These are phyloP conservation scores for Talaromyces piceae DNA, from an alignment of 2,329 filamentous ascomycete species.

Conservation along the genomic window DNA sequence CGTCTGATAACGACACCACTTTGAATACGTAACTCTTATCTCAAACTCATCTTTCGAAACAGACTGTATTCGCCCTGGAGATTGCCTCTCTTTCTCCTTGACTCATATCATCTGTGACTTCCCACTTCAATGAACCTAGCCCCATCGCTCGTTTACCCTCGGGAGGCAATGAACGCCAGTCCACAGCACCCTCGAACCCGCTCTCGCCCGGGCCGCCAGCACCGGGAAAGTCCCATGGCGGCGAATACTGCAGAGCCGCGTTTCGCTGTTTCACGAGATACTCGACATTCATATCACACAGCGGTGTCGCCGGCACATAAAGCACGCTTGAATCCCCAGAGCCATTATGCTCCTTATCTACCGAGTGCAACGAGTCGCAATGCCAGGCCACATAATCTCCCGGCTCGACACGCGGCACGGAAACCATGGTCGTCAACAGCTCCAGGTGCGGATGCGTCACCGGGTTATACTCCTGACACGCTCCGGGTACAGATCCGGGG, in stretches of 20 bases:
- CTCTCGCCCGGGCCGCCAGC: conserved; percentile 36
- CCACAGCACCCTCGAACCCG: conserved; percentile 31
- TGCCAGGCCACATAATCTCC: conserved; percentile 76
- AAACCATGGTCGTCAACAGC: conserved; percentile 61
- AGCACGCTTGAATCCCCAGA: conserved; percentile 69
- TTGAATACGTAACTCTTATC: not conserved
- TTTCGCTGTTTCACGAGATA: conserved; percentile 65
- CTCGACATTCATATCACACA: conserved; percentile 65
- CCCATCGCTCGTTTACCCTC: conserved; percentile 52
- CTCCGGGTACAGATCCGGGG: conserved; percentile 62
- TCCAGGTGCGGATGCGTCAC: conserved; percentile 63
- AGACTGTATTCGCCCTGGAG: conserved; percentile 46
- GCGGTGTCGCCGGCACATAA: conserved; percentile 81
- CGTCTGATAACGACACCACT: not conserved
- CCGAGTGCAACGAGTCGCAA: conserved; percentile 72
- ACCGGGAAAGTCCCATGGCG: conserved; percentile 64
- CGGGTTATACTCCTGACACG: conserved; percentile 60
- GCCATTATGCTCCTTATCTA: conserved; percentile 71
- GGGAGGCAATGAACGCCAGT: conserved; percentile 33
- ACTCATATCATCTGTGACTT: conserved; percentile 39
- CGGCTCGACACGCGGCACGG: conserved; percentile 59
- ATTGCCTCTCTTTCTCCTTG: conserved; percentile 46
- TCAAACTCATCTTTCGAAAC: conserved; percentile 32
- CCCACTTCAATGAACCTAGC: conserved; percentile 43
- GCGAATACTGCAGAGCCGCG: conserved; percentile 61